phyloP scores from a whole-genome alignment of 805 yeast species.

The Pichia scutulata region DNA sequence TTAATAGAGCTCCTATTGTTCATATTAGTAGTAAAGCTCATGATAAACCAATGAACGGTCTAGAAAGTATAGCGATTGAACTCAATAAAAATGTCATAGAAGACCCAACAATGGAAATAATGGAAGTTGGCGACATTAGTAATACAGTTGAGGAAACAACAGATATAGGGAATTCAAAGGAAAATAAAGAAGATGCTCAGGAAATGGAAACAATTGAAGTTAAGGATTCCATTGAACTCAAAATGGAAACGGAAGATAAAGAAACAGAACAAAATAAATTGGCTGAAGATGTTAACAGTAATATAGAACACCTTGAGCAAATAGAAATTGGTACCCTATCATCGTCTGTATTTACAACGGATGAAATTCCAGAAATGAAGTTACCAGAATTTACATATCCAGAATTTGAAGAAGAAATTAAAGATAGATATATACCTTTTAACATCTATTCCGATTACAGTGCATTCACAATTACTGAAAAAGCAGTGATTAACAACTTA shows the following conservation, averaged over 20 bases:
- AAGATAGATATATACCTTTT: conserved; percentile 32
- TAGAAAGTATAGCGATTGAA: not conserved
- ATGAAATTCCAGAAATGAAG: not conserved
- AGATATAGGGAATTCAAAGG: not conserved
- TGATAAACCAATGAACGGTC: not conserved
- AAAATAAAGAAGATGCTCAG: not conserved
- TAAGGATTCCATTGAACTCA: not conserved
- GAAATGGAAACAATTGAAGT: not conserved
- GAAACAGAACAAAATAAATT: not conserved
- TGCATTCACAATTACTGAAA: conserved; percentile 39
- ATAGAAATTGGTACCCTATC: not conserved
- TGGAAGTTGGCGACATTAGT: conserved; percentile 10
- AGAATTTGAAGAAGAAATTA: conserved; percentile 16
- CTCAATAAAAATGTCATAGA: not conserved
- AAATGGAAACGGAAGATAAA: not conserved
- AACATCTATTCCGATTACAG: conserved; percentile 36
- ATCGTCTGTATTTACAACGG: not conserved
- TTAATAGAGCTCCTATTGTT: conserved; percentile 42
- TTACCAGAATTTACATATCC: conserved; percentile 28
- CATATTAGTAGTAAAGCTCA: conserved; percentile 9
- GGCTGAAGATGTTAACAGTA: conserved; percentile 1
- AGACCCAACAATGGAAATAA: not conserved
- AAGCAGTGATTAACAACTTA: conserved; percentile 39
- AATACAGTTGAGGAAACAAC: not conserved
- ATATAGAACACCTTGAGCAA: not conserved